Evolutionary conservation across 441 rosid species (phyloP), one percentile per base, ranked within the genome.

Genomic region (Breynia disticha): DNA sequence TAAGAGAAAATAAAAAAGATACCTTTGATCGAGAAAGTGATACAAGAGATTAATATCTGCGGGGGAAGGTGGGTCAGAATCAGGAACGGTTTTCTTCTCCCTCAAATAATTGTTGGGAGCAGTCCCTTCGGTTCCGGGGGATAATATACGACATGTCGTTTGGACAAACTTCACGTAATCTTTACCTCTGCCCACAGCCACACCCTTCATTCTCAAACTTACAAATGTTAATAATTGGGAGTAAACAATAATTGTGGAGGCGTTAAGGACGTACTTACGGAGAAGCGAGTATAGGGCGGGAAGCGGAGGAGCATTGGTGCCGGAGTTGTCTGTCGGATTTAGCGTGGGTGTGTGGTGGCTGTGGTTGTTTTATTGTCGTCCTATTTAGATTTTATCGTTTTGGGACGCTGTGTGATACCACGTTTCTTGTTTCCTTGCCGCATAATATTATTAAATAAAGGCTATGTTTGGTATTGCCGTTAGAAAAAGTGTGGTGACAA

Each of bases 21-120:
- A 86, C 97, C 96, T 87, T 62, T 67, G 79, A 63, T 83, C 80
- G 54, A 90, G 63, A 64, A 90, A 70, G 18, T 72, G 83, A 72
- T 68, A 70, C 76, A 90, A 63, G 57, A 61, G 70, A 28, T 77
- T 62, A 56, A 85, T 65, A 52, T 90, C 93, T 54, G 70, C 71
- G 52, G 37, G 46, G 42, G 64, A 64, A 1, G 97, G 96, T 75
- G 96, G 95, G 52, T 81, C 87, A 12, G 96, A 76, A 67, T 87
- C 71, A 46, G 97, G 96, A 64, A 81, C 79, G 10, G 74, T 60
- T 65, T 75, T 83, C 79, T 56, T 82, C 53, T 79, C 80, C 73
- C 73, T 82, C 38, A 70, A 62, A 56, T 55, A 59, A 4, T 41
- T 73, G 16, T 71, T 63, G 49, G 77, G 75, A 5, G 49, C 66